Evolutionary conservation across 441 rosid genomes (phyloP), one percentile per base, ranked within the genome.

Genomic region (Viola pubescens): DNA sequence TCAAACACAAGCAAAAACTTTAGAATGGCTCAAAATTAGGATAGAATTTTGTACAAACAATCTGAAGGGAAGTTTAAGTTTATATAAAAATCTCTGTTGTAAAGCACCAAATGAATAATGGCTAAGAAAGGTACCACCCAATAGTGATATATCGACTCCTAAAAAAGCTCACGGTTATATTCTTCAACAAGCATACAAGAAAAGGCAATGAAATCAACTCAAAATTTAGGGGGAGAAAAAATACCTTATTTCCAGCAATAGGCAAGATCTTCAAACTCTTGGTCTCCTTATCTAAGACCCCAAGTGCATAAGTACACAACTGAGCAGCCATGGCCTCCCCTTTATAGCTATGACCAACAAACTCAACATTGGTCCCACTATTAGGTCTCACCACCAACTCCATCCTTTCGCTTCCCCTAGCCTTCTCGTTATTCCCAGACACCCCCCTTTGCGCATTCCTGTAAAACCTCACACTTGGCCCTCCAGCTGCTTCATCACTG

Each of bases 211-310:
- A 26, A 26, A 26, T 26, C 34, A 26, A 26, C 34, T 26, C 34
- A 26, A 26, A 26, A 26, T 26, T 1, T 26, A 26, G 34, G 34
- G 34, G 2, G 34, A 2, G 34, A 1, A 0, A 1, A 0, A 2
- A 62, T 34, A 86, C 97, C 98, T 87, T 89, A 51, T 87, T 78
- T 54, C 87, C 63, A 67, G 92, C 94, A 70, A 92, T 66, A 5
- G 98, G 96, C 65, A 86, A 58, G 70, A 87, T 71, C 75, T 58
- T 87, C 76, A 92, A 68, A 6, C 79, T 82, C 66, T 71, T 71
- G 14, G 79, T 69, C 59, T 73, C 77, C 81, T 80, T 92, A 58
- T 89, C 95, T 34, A 89, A 67, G 46, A 87, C 74, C 37, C 95
- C 98, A 10, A 92, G 80, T 0, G 84, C 78, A 60, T 86, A 84